Base-by-base conservation (phyloP, 2,329 filamentous ascomycete genomes). In the Fusarium decemcellulare region DNA sequence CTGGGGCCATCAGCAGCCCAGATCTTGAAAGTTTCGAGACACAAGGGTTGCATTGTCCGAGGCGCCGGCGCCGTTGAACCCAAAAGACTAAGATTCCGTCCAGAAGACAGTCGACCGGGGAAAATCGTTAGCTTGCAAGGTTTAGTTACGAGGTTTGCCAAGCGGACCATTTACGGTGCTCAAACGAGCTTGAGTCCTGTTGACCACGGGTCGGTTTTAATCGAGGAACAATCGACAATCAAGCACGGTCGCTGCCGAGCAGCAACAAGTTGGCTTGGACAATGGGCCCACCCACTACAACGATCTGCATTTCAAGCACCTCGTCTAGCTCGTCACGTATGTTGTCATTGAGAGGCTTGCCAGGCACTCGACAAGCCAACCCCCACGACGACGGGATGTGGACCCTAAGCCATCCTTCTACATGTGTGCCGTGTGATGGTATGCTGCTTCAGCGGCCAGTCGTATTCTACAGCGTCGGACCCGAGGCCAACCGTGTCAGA, bases 341-440 rank as follows among this genome's bases (percentile, higher is more conserved):
- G 34, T 48, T 37, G 48, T 37, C 16, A 40, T 42, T n/a, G 30
- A 48, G 14, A 51, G 46, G 40, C 43, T 39, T 29, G 32, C 27
- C 18, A n/a, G 42, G 39, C 16, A 44, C 16, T 40, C 40, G n/a
- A 53, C 18, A 15, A 18, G 7, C 42, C 55, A 58, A 58, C 44
- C 44, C 55, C 59, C 67, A 70, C 63, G 43, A 61, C 48, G 62
- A 30, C 62, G 47, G 58, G 44, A 32, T n/a, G 64, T 44, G 55
- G 36, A 44, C 27, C 15, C 48, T 52, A 47, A 54, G 65, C 36
- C 56, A 52, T 53, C 53, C 32, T 30, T 40, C 23, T 23, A 23
- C 23, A 23, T 55, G 11, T 40, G 59, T 51, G 47, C 51, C 52
- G 51, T 56, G 39, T 27, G 47, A 67, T 23, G 46, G 52, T 48